Base-by-base conservation (phyloP, 192 early-diverging fungal species). In the Dissophora ornata region DNA sequence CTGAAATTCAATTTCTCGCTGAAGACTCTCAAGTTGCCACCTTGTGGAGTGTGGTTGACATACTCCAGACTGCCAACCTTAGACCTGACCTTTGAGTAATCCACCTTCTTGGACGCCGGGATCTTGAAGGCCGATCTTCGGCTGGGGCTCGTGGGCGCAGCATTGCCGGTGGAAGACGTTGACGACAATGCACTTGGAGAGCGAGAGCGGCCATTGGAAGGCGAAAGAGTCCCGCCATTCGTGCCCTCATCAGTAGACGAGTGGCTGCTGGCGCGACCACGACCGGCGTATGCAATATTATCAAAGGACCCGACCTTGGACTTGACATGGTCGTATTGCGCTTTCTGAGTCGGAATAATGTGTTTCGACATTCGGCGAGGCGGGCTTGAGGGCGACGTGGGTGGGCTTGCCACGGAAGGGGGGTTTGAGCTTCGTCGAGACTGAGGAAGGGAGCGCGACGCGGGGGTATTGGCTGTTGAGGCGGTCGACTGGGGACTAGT, bases 1-100 rank as follows among this genome's bases (percentile, higher is more conserved):
- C 73, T 24, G 59, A 77, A 71, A 12, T 22, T 54, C 8, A 60
- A 19, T 42, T 74, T 81, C 36, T 74, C 80, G 34, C 57, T 67
- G 55, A 78, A 73, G 24, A 85, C 65, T 45, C 71, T 61, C 15
- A 67, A 49, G 25, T 78, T 78, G 16, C 71, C 80, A 19, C 81
- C 75, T 32, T 77, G 77, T 2, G 86, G 86, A 8, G n/a, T 22
- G 53, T 88, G 86, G n/a, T 68, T 56, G 24, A 79, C 47, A 66
- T 80, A 82, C 10, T 84, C 83, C 38, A 86, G 26, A 22, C 83
- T 84, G 5, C 70, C 80, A 5, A 86, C 62, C 25, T 75, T 79
- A 42, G 82, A 80, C 16, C 44, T 54, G 25, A 79, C 78, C 24
- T 80, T 66, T 0, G 70, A 69, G 29, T 70, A 81, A 73, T 69